Percentiles rank a stretch among this genome's conserved stretches.
These are phyloP conservation scores for Aspergillus homomorphus DNA, from an alignment of 495 filamentous ascomycete genomes.

Conservation along the genomic window DNA sequence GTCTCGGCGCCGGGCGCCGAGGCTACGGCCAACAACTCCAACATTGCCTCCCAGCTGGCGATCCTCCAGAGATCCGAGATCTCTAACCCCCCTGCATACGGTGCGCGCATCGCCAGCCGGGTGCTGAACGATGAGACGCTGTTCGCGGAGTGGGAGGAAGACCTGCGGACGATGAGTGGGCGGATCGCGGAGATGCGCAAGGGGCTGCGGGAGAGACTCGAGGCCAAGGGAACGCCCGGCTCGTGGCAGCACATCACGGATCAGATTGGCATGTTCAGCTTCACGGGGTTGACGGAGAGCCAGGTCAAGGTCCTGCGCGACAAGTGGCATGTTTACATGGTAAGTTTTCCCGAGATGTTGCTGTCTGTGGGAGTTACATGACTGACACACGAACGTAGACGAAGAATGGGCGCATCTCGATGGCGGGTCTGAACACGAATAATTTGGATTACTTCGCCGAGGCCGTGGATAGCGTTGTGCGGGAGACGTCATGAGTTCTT, in stretches of 20 bases:
- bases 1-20: conserved; percentile 71
- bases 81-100: conserved; percentile 92
- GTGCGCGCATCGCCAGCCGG: conserved; percentile 77
- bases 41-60: conserved; percentile 81
- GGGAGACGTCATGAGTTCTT: conserved; percentile 47
- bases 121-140: conserved; percentile 79
- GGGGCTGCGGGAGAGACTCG: conserved; percentile 69
- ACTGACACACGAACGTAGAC: conserved; percentile 49
- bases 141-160: conserved; percentile 92
- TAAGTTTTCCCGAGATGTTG: conserved; percentile 20
- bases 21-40: conserved; percentile 56
- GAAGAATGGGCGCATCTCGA: conserved; percentile 95
- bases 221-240: conserved; percentile 76
- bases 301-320: conserved; percentile 80
- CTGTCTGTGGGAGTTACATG: conserved; percentile 5
- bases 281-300: conserved; percentile 81
- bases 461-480: conserved; percentile 81
- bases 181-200: conserved; percentile 88
- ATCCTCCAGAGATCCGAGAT: conserved; percentile 97
- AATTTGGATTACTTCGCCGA: conserved; percentile 93
- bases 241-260: conserved; percentile 95
- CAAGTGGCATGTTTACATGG: conserved; percentile 90
- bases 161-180: conserved; percentile 90
- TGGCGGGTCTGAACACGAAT: conserved; percentile 88
- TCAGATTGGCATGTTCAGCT: conserved; percentile 99